Percentiles rank a stretch among this genome's conserved stretches.
Conservation (phyloP, 768 basidiomycete genomes). For the Pleurotus tuoliensis region DNA sequence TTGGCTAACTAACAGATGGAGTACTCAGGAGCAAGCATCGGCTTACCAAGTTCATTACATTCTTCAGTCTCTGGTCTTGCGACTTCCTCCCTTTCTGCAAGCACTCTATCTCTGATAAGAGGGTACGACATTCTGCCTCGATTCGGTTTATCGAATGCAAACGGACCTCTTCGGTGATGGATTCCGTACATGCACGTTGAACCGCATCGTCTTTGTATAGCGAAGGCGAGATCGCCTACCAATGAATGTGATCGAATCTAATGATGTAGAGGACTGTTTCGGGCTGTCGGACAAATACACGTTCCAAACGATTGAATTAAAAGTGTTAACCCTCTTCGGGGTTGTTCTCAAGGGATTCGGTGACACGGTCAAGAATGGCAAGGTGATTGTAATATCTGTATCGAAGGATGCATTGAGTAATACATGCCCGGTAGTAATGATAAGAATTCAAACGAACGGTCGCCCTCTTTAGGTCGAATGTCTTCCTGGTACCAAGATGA, state of each 20-base stretch:
- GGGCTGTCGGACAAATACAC: neutral
- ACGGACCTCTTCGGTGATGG: neutral
- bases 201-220: constrained; percentile 38
- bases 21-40: neutral
- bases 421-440: too few relatives aligned
- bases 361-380: constrained; percentile 25
- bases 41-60: constrained; percentile 46
- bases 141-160: neutral
- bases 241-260: neutral
- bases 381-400: constrained; percentile 40
- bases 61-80: constrained; percentile 42
- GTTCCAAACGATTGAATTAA: neutral
- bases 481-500: constrained; percentile 39
- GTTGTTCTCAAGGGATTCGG: neutral
- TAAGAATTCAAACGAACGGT: constrained; percentile 28
- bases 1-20: neutral
- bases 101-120: constrained; percentile 48
- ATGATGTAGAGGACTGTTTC: neutral
- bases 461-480: constrained; percentile 19
- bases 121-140: constrained; percentile 42
- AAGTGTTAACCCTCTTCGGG: neutral
- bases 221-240: neutral
- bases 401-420: neutral
- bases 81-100: constrained; percentile 36
- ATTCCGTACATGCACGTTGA: too few relatives aligned